Base-by-base conservation (phyloP, 139 green algal genomes). In the Closterium sp. region DNA sequence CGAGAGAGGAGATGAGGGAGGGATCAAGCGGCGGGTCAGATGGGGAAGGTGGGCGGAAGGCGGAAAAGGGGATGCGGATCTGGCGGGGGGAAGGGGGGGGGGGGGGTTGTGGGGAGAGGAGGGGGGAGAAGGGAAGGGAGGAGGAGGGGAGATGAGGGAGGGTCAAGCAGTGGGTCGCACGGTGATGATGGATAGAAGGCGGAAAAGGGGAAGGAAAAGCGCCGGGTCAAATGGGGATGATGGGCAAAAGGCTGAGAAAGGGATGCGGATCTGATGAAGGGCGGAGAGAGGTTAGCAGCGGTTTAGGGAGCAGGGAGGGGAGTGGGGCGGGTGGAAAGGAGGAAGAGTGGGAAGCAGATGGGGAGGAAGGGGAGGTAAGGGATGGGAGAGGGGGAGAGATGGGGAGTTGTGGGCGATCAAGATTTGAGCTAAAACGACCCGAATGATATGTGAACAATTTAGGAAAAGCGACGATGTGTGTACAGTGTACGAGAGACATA, bases 151-250 rank as follows among this genome's bases (percentile, higher is more conserved):
- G n/a, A n/a, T n/a, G n/a, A n/a, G 1, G n/a, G 27, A 19, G 95
- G 91, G n/a, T 96, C 85, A 38, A 96, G 85, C 50, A 85, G 94
- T 21, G 94, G 91, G 34, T 89, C 28, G 2, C 28, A 30, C 7
- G 28, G 31, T 4, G 7, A 70, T 30, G 21, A 31, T 11, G 92
- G 93, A 1, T 96, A 91, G 96, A 99, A 99, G n/a, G 92, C 88
- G 24, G 92, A 95, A 92, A 96, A 99, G 17, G 98, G 97, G 88
- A 99, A 93, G 5, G n/a, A n/a, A n/a, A n/a, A n/a, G n/a, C n/a
- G n/a, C n/a, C 97, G 42, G 42, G 7, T 62, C 42, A 13, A 7
- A 7, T 5, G 42, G 42, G 42, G 7, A 7, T 5, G 42, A 62
- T 9, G 9, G 84, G 70, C 5, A 10, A 10, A 19, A 38, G 13